Evolutionary conservation across 2,329 filamentous ascomycete species (phyloP), one percentile per base, ranked within the genome.

Genomic region (Ophiosphaerella herpotricha): DNA sequence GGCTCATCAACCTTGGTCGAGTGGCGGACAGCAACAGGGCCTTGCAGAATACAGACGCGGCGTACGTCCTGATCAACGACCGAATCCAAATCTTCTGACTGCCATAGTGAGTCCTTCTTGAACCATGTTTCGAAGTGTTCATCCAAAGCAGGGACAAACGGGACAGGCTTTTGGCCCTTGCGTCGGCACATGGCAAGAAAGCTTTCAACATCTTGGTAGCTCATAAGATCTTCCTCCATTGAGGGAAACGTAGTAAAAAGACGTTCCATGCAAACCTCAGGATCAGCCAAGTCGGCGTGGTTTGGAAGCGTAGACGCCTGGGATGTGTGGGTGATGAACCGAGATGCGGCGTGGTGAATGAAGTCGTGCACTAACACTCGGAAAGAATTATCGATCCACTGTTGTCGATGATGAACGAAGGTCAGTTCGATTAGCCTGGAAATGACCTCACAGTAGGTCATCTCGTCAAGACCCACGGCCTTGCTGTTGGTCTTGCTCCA

Each of bases 381-480:
- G 52, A 83, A 89, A 0, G 90, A 90, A 26, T 84, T 81, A 68
- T 97, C 92, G 53, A 97, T 96, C 92, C 92, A 97, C 11, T 29
- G 26, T 11, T 29, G 26, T 29, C 26, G 26, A 71, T 96, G 90
- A 78, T 91, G 91, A 68, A 97, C 88, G 67, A 92, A 97, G 76
- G 96, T 89, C 48, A 97, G 83, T 57, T 94, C 89, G 4, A 96
- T 88, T 84, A 96, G 87, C 50, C 92, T 88, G 57, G 87, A 87
- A 35, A 94, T 84, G 32, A 97, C 89, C 71, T 96, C 91, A 16
- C 84, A 85, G 61, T 97, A 97, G 2, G 92, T 96, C 92, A 97
- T 97, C 70, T 96, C 91, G 69, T 96, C 91, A 0, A 97, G 81
- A 58, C 97, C 92, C 21, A 92, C 89, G 7, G 90, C 85, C 72